Evolutionary conservation across 176 grass and related monocot species (phyloP).

Genomic region (Calamus simplicifolius): DNA sequence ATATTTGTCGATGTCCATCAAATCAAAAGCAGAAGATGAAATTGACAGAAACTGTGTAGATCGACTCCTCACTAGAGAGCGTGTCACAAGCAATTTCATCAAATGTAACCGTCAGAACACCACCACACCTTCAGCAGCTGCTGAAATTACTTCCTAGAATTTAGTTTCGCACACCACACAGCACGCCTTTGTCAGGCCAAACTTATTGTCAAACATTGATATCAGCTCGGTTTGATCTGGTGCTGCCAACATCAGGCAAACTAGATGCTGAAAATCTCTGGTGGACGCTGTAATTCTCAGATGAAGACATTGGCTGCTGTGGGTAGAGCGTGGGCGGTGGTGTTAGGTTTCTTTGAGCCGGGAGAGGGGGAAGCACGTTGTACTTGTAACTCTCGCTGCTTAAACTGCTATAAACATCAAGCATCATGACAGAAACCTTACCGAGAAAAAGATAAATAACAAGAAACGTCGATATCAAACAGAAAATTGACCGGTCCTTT

Average conservation of each 20-base stretch:
- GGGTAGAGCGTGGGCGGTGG: slow-evolving; percentile 67
- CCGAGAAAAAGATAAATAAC: slow-evolving; percentile 3
- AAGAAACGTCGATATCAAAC: too few relatives aligned
- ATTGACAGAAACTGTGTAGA: too few relatives aligned
- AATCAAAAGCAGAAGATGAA: too few relatives aligned
- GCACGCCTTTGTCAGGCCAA: too few relatives aligned
- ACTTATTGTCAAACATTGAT: slow-evolving; percentile 53
- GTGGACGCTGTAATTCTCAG: slow-evolving; percentile 68
- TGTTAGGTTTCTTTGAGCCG: slow-evolving; percentile 69
- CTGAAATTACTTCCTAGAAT: too few relatives aligned
- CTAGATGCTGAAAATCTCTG: slow-evolving; percentile 61
- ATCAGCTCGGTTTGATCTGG: slow-evolving; percentile 50
- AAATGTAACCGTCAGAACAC: too few relatives aligned
- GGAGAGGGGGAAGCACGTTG: slow-evolving; percentile 50
- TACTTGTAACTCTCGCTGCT: slow-evolving; percentile 59
- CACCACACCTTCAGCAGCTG: too few relatives aligned
- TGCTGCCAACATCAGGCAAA: slow-evolving; percentile 35
- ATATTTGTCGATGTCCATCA: too few relatives aligned
- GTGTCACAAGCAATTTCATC: too few relatives aligned
- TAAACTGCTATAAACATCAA: slow-evolving; percentile 30
- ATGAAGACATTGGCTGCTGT: slow-evolving; percentile 67
- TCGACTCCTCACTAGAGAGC: too few relatives aligned
- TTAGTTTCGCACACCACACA: too few relatives aligned
- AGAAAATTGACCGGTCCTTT: too few relatives aligned
- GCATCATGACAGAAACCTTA: neutral